These are phyloP conservation scores for Curvularia verruculosa DNA, from an alignment of 2,329 filamentous ascomycete species.

Conservation along the genomic window DNA sequence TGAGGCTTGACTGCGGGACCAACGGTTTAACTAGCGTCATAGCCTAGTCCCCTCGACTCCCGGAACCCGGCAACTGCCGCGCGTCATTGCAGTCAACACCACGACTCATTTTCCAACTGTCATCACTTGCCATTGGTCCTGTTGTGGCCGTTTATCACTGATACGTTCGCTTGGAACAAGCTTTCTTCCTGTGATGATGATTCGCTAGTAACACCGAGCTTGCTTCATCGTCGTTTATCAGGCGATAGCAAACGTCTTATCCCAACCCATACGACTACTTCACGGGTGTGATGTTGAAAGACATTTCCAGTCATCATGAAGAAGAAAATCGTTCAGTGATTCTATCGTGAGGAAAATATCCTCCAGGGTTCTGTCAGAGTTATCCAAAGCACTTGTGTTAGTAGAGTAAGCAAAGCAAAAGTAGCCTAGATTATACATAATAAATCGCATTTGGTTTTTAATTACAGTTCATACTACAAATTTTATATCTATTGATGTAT, in stretches of 20 bases:
- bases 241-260: background rate
- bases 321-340: background rate
- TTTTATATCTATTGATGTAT: too few relatives aligned
- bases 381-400: background rate
- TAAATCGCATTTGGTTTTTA: too few relatives aligned
- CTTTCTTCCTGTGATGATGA: background rate
- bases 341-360: too few relatives aligned
- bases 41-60: background rate
- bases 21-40: conserved; percentile 16
- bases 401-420: background rate
- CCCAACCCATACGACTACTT: background rate
- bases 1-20: conserved; percentile 17
- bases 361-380: too few relatives aligned
- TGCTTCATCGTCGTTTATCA: background rate
- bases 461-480: too few relatives aligned
- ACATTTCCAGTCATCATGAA: background rate
- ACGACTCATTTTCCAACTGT: background rate
- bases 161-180: background rate
- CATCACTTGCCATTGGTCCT: background rate
- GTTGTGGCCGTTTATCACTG: background rate
- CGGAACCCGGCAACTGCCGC: conserved; percentile 7
- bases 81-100: conserved; percentile 1
- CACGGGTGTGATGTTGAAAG: background rate
- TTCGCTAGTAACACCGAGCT: background rate
- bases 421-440: too few relatives aligned